phyloP scores from a whole-genome alignment of 208 protist species.

The Tritrichomonas foetus region DNA sequence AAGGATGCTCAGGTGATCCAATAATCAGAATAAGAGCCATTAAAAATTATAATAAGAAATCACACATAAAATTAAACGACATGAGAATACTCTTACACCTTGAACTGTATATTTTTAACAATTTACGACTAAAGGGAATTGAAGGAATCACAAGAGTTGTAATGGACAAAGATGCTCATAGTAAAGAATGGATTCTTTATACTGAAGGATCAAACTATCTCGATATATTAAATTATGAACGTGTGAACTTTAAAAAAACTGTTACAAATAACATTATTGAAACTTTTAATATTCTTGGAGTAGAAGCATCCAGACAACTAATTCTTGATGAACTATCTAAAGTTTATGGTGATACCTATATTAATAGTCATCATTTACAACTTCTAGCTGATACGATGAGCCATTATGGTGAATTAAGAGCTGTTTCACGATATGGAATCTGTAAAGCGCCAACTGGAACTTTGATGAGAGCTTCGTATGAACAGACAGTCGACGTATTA shows the following conservation, averaged over 20 bases:
- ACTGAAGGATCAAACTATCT: constrained; percentile 90
- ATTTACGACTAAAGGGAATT: constrained; percentile 75
- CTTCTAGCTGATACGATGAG: constrained; percentile 98
- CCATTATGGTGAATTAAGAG: constrained; percentile 74
- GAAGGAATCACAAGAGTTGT: constrained; percentile 83
- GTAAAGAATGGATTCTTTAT: constrained; percentile 82
- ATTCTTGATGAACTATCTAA: constrained; percentile 53
- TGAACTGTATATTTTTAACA: constrained; percentile 66
- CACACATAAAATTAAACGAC: constrained; percentile 54
- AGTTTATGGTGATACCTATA: constrained; percentile 71
- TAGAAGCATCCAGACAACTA: constrained; percentile 71
- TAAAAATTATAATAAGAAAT: no score
- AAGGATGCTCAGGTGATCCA: constrained; percentile 67
- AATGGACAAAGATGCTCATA: constrained; percentile 33
- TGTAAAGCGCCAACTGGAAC: constrained; percentile 84
- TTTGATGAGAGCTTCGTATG: constrained; percentile 96
- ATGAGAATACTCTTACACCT: constrained; percentile 40
- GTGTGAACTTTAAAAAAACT: constrained; percentile 79
- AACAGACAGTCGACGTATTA: constrained; percentile 99
- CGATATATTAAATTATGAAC: constrained; percentile 67
- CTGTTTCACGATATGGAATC: constrained; percentile 87
- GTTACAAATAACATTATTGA: constrained; percentile 95
- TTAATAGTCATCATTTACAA: constrained; percentile 96
- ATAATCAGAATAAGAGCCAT: constrained; percentile 42
- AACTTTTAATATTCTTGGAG: constrained; percentile 85